Evolutionary conservation across 345 rosid genomes (phyloP).

Genomic region (Gossypium longicalyx): DNA sequence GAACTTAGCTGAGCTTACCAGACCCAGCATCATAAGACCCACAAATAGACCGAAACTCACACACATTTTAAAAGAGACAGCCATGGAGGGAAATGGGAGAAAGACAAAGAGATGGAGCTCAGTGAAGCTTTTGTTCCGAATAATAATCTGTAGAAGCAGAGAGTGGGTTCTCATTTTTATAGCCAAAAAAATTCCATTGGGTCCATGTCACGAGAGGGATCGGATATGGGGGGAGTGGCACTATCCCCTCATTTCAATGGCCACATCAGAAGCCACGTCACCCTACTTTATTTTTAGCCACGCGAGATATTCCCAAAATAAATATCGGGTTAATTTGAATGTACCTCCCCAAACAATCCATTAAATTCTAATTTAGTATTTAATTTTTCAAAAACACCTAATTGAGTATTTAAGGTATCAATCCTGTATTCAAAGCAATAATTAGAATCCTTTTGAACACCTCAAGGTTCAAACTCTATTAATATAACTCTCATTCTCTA

Average conservation of each 20-base stretch:
- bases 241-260: background rate
- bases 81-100: slow-evolving; percentile 23
- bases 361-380: too few species aligned
- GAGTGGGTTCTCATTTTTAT: slow-evolving; percentile 22
- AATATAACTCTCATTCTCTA: too few species aligned
- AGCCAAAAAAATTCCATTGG: slow-evolving; percentile 28
- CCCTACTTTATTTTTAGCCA: background rate
- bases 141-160: background rate
- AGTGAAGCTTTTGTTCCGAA: slow-evolving; percentile 12
- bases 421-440: too few species aligned
- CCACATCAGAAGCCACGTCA: slow-evolving; percentile 22
- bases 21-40: slow-evolving; percentile 34
- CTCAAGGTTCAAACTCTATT: too few species aligned
- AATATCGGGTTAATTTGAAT: too few species aligned
- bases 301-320: background rate
- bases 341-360: too few species aligned
- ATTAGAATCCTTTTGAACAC: too few species aligned
- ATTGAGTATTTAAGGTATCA: too few species aligned
- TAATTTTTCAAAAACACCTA: too few species aligned
- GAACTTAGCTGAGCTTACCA: slow-evolving; percentile 48
- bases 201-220: slow-evolving; percentile 20
- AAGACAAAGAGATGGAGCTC: background rate
- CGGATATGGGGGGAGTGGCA: background rate
- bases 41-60: slow-evolving; percentile 25
- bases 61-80: slow-evolving; percentile 15